These are phyloP conservation scores for thale cress (Arabidopsis thaliana) DNA, from an alignment of 345 rosid genomes.

Conservation along the genomic window TAIR10.1 NC_003075.7:13350001-13350500, in stretches of 20 bases:
- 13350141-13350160: conserved; percentile 62
- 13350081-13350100: background rate
- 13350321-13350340: conserved; percentile 61
- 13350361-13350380: conserved; percentile 75
- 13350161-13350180: conserved; percentile 78
- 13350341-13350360: conserved; percentile 57
- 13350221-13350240: conserved; percentile 28
- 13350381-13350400: conserved; percentile 64
- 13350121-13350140: conserved; percentile 44
- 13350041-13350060: conserved; percentile 72
- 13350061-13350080: conserved; percentile 30
- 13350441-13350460: conserved; percentile 34
- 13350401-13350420: conserved; percentile 11
- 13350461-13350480: conserved; percentile 41
- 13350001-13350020: conserved; percentile 36
- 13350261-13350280: conserved; percentile 62
- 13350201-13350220: conserved; percentile 41
- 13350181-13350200: conserved; percentile 85
- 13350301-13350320: conserved; percentile 57
- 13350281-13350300: conserved; percentile 69
- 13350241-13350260: conserved; percentile 32
- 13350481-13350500: conserved; percentile 42
- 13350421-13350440: conserved; percentile 24
- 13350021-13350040: conserved; percentile 77
- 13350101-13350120: conserved; percentile 33